Conservation (phyloP, 176 grass and related monocot genomes). For the Calamus simplicifolius region DNA sequence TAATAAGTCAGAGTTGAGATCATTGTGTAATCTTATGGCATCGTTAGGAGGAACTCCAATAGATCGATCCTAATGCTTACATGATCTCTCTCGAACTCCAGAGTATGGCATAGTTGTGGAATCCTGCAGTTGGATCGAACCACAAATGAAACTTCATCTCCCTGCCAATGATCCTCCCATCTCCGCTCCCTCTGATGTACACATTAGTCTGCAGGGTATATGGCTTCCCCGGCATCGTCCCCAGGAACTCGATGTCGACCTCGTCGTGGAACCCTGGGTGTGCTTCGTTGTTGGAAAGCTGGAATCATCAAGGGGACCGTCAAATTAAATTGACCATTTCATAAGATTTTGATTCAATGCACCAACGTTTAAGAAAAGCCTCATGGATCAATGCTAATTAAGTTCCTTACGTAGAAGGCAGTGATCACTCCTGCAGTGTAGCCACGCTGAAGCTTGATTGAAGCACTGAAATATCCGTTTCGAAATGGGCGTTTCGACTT, state of each 20-base stretch:
- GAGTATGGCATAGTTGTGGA: slow-evolving; percentile 15
- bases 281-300: slow-evolving; percentile 14
- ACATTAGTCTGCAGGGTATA: slow-evolving; percentile 14
- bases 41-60: background rate
- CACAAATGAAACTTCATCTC: slow-evolving; percentile 18
- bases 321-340: background rate
- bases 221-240: slow-evolving; percentile 12
- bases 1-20: no score
- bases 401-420: slow-evolving; percentile 9
- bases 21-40: no score
- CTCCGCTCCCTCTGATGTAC: slow-evolving; percentile 18
- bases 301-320: no score
- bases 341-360: no score
- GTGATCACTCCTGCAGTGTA: slow-evolving; percentile 16
- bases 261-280: slow-evolving; percentile 13
- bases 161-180: slow-evolving; percentile 7
- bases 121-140: slow-evolving; percentile 11
- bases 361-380: no score
- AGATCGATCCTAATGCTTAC: background rate
- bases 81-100: slow-evolving; percentile 11
- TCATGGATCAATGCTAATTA: background rate
- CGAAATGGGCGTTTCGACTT: slow-evolving; percentile 6
- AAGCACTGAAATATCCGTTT: slow-evolving; percentile 3
- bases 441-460: slow-evolving; percentile 11
- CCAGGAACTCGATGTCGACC: slow-evolving; percentile 16